Percentiles rank a stretch among this genome's conserved stretches.
Evolutionary conservation across 139 green algal genomes (phyloP).

Genomic region (Pleodorina starrii): DNA sequence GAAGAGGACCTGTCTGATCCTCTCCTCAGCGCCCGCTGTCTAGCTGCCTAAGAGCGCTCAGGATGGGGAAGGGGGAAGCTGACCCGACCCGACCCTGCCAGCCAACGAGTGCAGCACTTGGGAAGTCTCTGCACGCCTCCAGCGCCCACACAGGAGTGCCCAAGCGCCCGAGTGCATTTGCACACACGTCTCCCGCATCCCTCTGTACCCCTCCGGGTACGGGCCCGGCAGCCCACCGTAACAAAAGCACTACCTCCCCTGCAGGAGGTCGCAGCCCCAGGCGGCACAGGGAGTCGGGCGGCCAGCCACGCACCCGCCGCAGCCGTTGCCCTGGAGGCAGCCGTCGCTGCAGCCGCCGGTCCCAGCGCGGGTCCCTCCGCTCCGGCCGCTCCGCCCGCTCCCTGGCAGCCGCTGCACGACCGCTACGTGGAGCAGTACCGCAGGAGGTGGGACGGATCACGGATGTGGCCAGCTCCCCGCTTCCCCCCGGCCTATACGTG

Average conservation of each 20-base stretch:
- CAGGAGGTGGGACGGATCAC: conserved; percentile 9
- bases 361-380: too few relatives aligned
- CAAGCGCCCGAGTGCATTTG: too few relatives aligned
- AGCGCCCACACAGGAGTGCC: too few relatives aligned
- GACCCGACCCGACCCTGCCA: too few relatives aligned
- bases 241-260: neutral
- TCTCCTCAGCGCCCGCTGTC: neutral
- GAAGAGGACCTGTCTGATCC: neutral
- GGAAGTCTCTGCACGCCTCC: too few relatives aligned
- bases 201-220: neutral
- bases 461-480: too few relatives aligned
- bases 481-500: too few relatives aligned
- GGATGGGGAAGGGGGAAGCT: neutral
- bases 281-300: neutral
- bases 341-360: too few relatives aligned
- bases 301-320: too few relatives aligned
- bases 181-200: too few relatives aligned
- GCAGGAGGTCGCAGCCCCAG: neutral
- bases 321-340: neutral
- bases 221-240: neutral
- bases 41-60: too few relatives aligned
- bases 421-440: conserved; percentile 17
- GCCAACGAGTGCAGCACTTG: too few relatives aligned
- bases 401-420: neutral
- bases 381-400: neutral